Evolutionary conservation across 495 filamentous ascomycete genomes (phyloP), one percentile per base, ranked within the genome.

Genomic region (Eremomyces bilateralis): DNA sequence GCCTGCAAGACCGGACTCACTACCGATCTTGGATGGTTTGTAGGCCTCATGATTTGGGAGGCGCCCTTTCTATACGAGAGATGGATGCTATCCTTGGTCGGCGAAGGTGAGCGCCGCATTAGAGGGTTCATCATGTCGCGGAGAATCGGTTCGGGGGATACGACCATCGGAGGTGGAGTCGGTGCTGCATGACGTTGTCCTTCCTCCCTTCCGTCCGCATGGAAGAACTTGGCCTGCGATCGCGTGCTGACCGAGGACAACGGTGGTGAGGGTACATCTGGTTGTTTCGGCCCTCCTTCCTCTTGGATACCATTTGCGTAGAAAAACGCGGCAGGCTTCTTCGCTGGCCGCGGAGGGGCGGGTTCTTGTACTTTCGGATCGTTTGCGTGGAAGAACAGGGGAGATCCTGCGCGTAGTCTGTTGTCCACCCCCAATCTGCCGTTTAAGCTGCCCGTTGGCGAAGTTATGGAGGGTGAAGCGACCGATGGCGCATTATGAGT

Each of bases 141-240:
- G 20, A 15, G 38, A 35, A 15, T 33, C 32, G 25, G 40, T 46
- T 6, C 43, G 25, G 19, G 41, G 47, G 6, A 37, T 38, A 36
- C 41, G 45, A 11, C 46, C 12, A 46, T 31, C 8, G 43, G 20
- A 19, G 43, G 46, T 15, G 46, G 32, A 13, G 47, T 36, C n/a
- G 49, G 52, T 20, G 44, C 47, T 8, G 22, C 45, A 34, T 17
- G 47, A 42, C 21, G 42, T 20, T 45, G 42, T 16, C 41, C 27
- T 18, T 17, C n/a, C 17, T 33, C 29, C 29, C 24, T 43, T 4
- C 64, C 63, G 42, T 69, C 62, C 3, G 63, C 67, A 35, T 69
- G 65, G 38, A 56, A 53, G 39, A 57, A 58, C 21, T 50, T 50
- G 15, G 44, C 39, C 19, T 41, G 48, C 16, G 31, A 20, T 15